Evolutionary conservation across 345 rosid species (phyloP).

Genomic region (Pseudoturritis turrita): DNA sequence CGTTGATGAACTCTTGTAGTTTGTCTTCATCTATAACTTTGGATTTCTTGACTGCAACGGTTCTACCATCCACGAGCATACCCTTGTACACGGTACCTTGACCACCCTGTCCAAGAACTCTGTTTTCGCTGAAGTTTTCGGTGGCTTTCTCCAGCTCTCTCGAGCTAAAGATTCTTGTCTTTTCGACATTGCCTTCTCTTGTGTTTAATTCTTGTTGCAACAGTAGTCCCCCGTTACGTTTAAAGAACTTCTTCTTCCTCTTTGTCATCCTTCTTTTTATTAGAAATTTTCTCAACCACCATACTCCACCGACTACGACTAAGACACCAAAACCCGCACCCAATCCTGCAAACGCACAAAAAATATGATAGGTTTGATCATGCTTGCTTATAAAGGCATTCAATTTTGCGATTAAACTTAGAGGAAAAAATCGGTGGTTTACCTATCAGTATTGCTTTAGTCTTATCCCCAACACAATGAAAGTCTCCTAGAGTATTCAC

Average conservation of each 20-base stretch:
- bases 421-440: not conserved
- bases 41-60: conserved; percentile 41
- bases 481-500: not conserved
- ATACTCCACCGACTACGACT: too few relatives aligned
- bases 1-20: conserved; percentile 40
- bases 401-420: not conserved
- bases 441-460: conserved; percentile 2
- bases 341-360: too few relatives aligned
- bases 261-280: not conserved
- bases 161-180: too few relatives aligned
- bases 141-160: conserved; percentile 38
- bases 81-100: conserved; percentile 29
- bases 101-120: conserved; percentile 36
- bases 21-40: conserved; percentile 31
- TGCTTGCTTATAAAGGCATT: too few relatives aligned
- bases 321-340: too few relatives aligned
- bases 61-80: conserved; percentile 1
- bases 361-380: not conserved
- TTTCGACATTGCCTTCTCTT: too few relatives aligned
- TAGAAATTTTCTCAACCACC: too few relatives aligned
- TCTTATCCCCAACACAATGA: not conserved
- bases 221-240: too few relatives aligned
- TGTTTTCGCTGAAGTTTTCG: conserved; percentile 24
- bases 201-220: too few relatives aligned
- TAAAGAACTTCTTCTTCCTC: too few relatives aligned